These are phyloP conservation scores for Selaginella moellendorffii DNA, from an alignment of 75 land plant species.

Conservation along the genomic window DNA sequence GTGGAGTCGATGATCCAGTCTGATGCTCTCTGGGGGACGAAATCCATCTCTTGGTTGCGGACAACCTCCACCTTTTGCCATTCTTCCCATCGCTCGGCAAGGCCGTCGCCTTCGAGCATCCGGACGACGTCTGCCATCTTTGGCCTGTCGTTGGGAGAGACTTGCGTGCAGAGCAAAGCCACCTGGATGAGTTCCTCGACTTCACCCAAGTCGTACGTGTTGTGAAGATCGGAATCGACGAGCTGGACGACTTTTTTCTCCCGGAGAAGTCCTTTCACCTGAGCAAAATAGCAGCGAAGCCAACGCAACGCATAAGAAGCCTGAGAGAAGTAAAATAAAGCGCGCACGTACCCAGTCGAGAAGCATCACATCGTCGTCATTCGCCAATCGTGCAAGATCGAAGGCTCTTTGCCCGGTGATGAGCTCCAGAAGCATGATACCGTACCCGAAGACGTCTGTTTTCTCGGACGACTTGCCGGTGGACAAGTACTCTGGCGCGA, in stretches of 20 bases:
- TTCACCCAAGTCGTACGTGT: constrained; percentile 39
- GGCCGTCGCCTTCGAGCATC: constrained; percentile 76
- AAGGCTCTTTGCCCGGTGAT: constrained; percentile 5
- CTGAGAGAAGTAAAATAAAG: neutral
- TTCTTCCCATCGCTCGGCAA: constrained; percentile 64
- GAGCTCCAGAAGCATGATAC: neutral
- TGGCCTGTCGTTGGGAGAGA: constrained; percentile 13
- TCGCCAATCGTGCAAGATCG: constrained; percentile 6
- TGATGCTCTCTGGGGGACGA: constrained; percentile 44
- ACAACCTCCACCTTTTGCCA: constrained; percentile 46
- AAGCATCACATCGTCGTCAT: constrained; percentile 5
- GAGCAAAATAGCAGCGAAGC: neutral
- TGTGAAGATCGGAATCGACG: constrained; percentile 41
- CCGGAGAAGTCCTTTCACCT: constrained; percentile 47
- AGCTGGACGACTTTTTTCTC: constrained; percentile 45
- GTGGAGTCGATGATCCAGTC: constrained; percentile 91
- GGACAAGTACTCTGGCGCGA: constrained; percentile 7
- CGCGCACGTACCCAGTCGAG: constrained; percentile 3
- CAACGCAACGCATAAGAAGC: neutral
- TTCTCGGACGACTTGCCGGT: constrained; percentile 3
- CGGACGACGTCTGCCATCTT: constrained; percentile 52
- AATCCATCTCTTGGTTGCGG: constrained; percentile 64
- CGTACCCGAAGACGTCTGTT: constrained; percentile 8
- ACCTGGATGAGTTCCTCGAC: constrained; percentile 2
- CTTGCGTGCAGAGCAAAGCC: neutral